Evolutionary conservation across 139 green algal species (phyloP).

Genomic region (Tetraselmis chui): DNA sequence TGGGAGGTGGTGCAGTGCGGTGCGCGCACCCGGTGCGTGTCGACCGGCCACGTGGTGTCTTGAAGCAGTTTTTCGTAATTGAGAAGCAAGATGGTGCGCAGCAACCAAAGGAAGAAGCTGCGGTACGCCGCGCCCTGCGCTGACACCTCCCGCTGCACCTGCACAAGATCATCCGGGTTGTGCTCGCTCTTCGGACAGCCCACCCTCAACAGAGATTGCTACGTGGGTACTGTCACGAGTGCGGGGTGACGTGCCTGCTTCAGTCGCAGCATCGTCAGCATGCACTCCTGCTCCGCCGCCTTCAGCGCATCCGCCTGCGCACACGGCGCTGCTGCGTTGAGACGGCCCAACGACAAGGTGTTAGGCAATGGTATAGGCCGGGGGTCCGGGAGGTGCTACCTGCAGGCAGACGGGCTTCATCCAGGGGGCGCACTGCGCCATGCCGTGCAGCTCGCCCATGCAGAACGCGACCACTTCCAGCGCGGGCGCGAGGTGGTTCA

Average conservation of each 20-base stretch:
- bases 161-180: too few species aligned
- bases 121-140: neutral
- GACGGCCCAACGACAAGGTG: neutral
- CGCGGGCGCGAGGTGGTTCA: neutral
- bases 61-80: neutral
- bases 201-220: neutral
- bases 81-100: neutral
- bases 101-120: neutral
- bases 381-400: neutral
- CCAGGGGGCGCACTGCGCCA: neutral
- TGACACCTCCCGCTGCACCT: neutral
- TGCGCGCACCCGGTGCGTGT: neutral
- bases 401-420: neutral
- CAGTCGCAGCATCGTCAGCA: neutral
- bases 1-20: neutral
- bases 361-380: neutral
- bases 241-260: neutral
- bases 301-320: neutral
- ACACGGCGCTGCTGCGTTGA: neutral
- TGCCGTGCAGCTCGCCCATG: neutral
- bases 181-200: too few species aligned
- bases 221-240: neutral
- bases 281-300: neutral
- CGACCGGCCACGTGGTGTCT: neutral
- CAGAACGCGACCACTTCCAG: neutral